Conservation (phyloP, 139 green algal species). For the Coelastrella sp. region DNA sequence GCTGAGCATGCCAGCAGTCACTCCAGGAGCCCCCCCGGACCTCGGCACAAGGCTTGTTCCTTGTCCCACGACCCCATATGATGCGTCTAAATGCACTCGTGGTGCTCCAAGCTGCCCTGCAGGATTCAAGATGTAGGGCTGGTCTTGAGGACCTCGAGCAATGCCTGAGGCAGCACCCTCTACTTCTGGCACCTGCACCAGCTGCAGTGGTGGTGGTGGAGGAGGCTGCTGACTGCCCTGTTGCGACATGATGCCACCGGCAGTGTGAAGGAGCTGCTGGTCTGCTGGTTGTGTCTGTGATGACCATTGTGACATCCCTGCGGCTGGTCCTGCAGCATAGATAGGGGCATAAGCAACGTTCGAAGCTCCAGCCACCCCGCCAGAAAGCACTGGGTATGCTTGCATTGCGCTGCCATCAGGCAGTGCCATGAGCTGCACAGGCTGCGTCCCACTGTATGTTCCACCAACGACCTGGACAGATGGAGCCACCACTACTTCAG, state of each 20-base stretch:
- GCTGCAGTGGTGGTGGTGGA: constrained; percentile 10
- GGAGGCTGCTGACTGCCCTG: constrained; percentile 24
- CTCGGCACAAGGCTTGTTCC: neutral
- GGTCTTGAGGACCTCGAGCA: neutral
- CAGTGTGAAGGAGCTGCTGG: neutral
- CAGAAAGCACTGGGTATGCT: neutral
- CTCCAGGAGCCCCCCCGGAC: neutral
- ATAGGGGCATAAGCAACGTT: constrained; percentile 20
- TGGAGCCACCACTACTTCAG: neutral
- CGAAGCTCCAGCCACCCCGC: neutral
- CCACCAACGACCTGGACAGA: constrained; percentile 13
- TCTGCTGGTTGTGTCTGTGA: neutral
- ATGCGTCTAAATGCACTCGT: neutral
- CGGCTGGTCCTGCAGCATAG: constrained; percentile 6
- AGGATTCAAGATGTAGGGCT: neutral
- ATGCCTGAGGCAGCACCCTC: neutral
- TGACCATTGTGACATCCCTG: neutral
- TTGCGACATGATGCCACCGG: neutral
- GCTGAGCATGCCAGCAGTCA: neutral
- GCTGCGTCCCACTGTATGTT: neutral
- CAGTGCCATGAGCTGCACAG: constrained; percentile 29
- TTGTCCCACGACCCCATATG: neutral
- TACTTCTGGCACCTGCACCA: neutral
- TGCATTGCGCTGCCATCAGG: constrained; percentile 19
- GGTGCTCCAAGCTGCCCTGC: constrained; percentile 5